phyloP scores from a whole-genome alignment of 129 eudicot genomes.

The Helianthus tuberosus region DNA sequence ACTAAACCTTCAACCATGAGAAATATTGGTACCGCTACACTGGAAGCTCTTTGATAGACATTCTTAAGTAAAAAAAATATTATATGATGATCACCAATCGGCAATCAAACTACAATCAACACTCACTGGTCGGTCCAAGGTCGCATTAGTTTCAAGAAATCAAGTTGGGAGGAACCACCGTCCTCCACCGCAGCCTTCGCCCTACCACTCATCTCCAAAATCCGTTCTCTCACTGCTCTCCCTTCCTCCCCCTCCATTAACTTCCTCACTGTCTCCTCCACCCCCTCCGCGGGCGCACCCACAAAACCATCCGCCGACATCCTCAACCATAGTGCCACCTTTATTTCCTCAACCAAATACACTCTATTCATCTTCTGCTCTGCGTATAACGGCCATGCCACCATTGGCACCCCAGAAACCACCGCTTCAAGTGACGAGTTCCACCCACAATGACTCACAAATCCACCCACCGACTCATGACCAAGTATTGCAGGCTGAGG shows the following conservation, averaged over 20 bases:
- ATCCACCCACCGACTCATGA: constrained; percentile 70
- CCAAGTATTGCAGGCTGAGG: constrained; percentile 53
- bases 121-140: not conserved
- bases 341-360: constrained; percentile 52
- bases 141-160: not conserved
- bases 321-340: constrained; percentile 45
- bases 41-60: too few relatives aligned
- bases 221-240: not conserved
- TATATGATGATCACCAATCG: too few relatives aligned
- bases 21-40: too few relatives aligned
- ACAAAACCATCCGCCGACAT: constrained; percentile 37
- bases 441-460: not conserved
- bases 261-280: constrained; percentile 29
- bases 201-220: constrained; percentile 19
- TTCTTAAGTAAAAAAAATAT: too few relatives aligned
- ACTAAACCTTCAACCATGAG: too few relatives aligned
- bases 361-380: constrained; percentile 59
- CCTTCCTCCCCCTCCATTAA: constrained; percentile 25
- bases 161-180: constrained; percentile 21
- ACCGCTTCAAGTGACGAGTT: too few relatives aligned
- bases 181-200: constrained; percentile 29
- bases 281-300: not conserved
- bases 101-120: too few relatives aligned
- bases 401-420: too few relatives aligned
- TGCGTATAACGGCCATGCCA: too few relatives aligned